Evolutionary conservation across 176 grass and related monocot genomes (phyloP).

Genomic region (Eleusine indica): DNA sequence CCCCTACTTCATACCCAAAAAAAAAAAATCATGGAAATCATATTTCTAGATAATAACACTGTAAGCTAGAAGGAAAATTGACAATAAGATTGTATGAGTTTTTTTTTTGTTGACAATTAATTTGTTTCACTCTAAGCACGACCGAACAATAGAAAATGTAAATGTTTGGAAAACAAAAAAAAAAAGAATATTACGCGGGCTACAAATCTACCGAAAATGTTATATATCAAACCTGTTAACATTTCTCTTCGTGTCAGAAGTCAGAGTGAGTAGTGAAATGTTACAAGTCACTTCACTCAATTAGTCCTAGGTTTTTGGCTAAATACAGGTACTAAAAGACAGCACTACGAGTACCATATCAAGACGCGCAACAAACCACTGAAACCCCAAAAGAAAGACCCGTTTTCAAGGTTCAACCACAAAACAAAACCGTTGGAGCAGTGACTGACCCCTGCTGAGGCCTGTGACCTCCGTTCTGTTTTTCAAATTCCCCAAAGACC

Average conservation of each 20-base stretch:
- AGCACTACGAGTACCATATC: background rate
- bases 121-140: too few species aligned
- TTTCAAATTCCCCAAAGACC: slow-evolving; percentile 12
- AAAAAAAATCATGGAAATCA: too few species aligned
- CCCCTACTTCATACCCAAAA: too few species aligned
- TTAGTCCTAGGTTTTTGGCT: background rate
- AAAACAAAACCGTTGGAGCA: background rate
- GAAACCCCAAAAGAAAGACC: background rate
- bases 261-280: background rate
- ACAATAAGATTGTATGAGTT: too few species aligned
- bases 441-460: background rate
- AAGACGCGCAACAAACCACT: background rate
- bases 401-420: slow-evolving; percentile 29
- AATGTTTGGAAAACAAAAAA: background rate
- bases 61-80: too few species aligned
- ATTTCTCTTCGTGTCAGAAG: background rate
- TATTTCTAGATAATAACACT: too few species aligned
- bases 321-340: slow-evolving; percentile 29
- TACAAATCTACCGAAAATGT: background rate
- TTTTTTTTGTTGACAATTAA: too few species aligned
- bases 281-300: background rate
- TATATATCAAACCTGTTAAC: background rate
- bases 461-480: background rate
- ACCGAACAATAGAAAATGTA: background rate
- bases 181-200: background rate